Evolutionary conservation across 1,284 basidiomycete genomes (phyloP), one percentile per base, ranked within the genome.

Genomic region (Trametes hirsuta): DNA sequence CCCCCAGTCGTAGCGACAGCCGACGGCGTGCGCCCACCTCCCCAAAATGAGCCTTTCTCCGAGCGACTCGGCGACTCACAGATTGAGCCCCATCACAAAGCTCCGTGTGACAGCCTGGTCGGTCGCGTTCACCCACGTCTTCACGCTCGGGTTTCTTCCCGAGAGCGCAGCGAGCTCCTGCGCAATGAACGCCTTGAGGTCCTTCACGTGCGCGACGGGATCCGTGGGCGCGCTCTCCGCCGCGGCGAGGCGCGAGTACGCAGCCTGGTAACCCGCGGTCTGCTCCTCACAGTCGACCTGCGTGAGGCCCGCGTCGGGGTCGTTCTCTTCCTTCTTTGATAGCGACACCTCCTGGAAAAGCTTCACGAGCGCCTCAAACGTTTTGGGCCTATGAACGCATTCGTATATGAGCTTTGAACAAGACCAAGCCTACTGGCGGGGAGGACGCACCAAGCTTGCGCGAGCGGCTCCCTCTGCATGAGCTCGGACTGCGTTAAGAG

Each of bases 281-380:
- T 91, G 90, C 70, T 93, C 97, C 71, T 98, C 96, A 65, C 87
- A 88, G 74, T 98, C 97, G 47, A 97, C 85, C 45, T 86, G 83
- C 1, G 90, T 91, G 37, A 93, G 71, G 0, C 87, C 90, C 0
- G 81, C 83, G 48, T 85, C 79, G 1, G 87, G 71, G 59, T 93
- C 87, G 22, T 85, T 81, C 18, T 73, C 76, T 2, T 72, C 73
- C 49, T 79, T 75, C 48, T 78, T 79, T 15, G 75, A 78, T 4
- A 77, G 81, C 53, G 93, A 84, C 66, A 92, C 85, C 60, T 93
- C 85, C 55, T 80, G 81, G 76, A 95, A 88, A 9, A 97, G 82
- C 64, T 87, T 88, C n/a, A 87, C 82, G 21, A 97, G 82, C 0
- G 88, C 83, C n/a, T 84, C 78, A 70, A 97, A 88, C 39, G 82